A percentile compares a stretch with the other conserved stretches of the same genome.
These are phyloP conservation scores for Funneliformis mosseae DNA, from an alignment of 192 early-diverging fungal species.

Conservation along the genomic window DNA sequence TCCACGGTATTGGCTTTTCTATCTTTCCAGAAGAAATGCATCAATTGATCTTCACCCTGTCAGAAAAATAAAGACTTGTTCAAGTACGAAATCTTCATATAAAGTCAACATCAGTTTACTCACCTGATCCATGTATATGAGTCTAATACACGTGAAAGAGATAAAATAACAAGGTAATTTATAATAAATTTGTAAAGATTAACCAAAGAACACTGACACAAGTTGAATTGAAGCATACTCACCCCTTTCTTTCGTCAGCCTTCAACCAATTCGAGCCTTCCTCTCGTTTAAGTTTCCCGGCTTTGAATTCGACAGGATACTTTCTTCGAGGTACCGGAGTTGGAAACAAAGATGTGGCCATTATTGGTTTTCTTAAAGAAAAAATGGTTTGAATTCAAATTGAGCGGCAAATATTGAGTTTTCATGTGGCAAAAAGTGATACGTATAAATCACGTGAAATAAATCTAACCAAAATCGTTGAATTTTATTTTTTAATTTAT, in stretches of 20 bases:
- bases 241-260: conserved; percentile 78
- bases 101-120: too few relatives aligned
- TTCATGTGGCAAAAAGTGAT: too few relatives aligned
- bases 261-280: conserved; percentile 65
- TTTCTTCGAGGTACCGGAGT: conserved; percentile 28
- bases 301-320: conserved; percentile 65
- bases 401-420: too few relatives aligned
- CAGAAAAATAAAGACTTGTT: conserved; percentile 36
- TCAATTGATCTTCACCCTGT: conserved; percentile 65
- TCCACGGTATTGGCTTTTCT: conserved; percentile 52
- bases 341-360: conserved; percentile 24
- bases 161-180: background rate
- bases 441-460: too few relatives aligned
- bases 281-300: conserved; percentile 69
- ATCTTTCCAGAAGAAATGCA: conserved; percentile 85
- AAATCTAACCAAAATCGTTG: too few relatives aligned
- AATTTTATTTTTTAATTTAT: too few relatives aligned
- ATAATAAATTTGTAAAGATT: background rate
- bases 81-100: too few relatives aligned
- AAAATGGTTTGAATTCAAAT: too few relatives aligned
- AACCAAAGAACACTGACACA: background rate
- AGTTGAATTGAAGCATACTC: background rate
- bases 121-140: conserved; percentile 63
- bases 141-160: conserved; percentile 32
- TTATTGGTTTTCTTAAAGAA: background rate